Evolutionary conservation across 495 filamentous ascomycete species (phyloP).

Genomic region (Hypoxylon perforatum): DNA sequence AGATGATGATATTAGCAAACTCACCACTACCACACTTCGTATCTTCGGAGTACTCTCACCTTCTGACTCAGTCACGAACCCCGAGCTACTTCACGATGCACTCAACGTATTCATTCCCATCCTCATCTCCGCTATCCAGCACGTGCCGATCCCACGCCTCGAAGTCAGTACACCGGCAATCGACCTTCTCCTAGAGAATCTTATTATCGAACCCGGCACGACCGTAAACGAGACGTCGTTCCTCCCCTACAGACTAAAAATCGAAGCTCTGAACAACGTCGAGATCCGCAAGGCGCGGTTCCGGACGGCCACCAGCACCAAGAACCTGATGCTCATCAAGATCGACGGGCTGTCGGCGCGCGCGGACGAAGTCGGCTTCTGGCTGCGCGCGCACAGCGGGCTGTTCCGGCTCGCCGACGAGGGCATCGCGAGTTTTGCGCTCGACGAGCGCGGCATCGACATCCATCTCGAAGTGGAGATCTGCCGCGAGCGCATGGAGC

Average conservation of each 20-base stretch:
- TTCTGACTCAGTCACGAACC: conserved; percentile 63
- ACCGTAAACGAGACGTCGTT: conserved; percentile 90
- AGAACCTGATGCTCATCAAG: conserved; percentile 77
- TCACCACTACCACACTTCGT: conserved; percentile 70
- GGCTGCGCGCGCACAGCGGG: conserved; percentile 72
- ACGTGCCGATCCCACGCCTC: conserved; percentile 87
- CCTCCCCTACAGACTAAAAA: conserved; percentile 82
- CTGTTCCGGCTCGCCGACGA: conserved; percentile 76
- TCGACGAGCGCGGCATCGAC: conserved; percentile 89
- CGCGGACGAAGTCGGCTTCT: conserved; percentile 87
- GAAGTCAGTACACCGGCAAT: conserved; percentile 85
- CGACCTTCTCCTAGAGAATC: conserved; percentile 87
- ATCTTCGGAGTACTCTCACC: conserved; percentile 76
- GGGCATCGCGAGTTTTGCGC: conserved; percentile 83
- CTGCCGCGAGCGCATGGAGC: conserved; percentile 75
- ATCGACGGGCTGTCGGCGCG: conserved; percentile 82
- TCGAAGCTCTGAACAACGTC: conserved; percentile 86
- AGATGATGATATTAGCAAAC: conserved; percentile 75
- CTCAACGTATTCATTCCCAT: conserved; percentile 83
- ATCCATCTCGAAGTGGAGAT: conserved; percentile 86
- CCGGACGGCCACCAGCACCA: conserved; percentile 71
- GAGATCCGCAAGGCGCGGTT: conserved; percentile 84
- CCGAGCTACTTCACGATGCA: conserved; percentile 77
- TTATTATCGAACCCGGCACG: conserved; percentile 87
- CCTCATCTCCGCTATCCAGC: conserved; percentile 78